A percentile compares a stretch with the other conserved stretches of the same genome.
Conservation (phyloP, 1,139 yeast genomes). For the Trichomonascaceae sp. region DNA sequence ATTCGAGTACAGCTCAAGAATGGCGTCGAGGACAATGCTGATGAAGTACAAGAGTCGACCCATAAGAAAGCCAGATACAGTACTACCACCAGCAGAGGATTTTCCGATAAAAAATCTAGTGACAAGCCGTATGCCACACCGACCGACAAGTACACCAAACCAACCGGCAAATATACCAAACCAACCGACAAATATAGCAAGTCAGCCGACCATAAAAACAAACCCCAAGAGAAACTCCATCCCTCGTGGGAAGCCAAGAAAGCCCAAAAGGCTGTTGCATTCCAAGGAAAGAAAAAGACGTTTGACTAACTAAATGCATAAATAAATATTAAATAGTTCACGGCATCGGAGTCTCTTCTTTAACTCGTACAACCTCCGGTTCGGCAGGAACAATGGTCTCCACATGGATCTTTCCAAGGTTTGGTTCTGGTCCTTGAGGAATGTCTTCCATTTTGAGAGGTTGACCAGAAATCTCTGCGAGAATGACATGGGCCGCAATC, state of each 20-base stretch:
- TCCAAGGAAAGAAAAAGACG: neutral
- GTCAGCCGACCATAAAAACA: conserved; percentile 38
- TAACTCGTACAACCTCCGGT: neutral
- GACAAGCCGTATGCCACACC: too few relatives aligned
- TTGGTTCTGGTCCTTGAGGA: conserved; percentile 73
- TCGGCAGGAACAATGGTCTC: conserved; percentile 52
- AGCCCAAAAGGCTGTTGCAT: neutral
- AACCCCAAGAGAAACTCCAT: conserved; percentile 36
- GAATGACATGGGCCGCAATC: conserved; percentile 67
- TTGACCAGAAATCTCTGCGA: conserved; percentile 34
- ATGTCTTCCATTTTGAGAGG: conserved; percentile 39
- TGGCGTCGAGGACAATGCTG: too few relatives aligned
- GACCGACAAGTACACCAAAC: too few relatives aligned
- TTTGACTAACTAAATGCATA: neutral
- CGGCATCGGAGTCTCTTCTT: neutral
- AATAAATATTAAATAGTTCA: too few relatives aligned
- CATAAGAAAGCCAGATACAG: too few relatives aligned
- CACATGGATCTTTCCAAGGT: conserved; percentile 46
- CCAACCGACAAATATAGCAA: conserved; percentile 33
- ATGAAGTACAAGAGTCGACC: too few relatives aligned
- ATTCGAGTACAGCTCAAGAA: too few relatives aligned
- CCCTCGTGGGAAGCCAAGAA: conserved; percentile 95
- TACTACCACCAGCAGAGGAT: too few relatives aligned
- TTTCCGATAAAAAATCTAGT: too few relatives aligned
- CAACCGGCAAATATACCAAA: too few relatives aligned